Evolutionary conservation across 78 protist genomes (phyloP).

Genomic region (Isochrysis galbana): DNA sequence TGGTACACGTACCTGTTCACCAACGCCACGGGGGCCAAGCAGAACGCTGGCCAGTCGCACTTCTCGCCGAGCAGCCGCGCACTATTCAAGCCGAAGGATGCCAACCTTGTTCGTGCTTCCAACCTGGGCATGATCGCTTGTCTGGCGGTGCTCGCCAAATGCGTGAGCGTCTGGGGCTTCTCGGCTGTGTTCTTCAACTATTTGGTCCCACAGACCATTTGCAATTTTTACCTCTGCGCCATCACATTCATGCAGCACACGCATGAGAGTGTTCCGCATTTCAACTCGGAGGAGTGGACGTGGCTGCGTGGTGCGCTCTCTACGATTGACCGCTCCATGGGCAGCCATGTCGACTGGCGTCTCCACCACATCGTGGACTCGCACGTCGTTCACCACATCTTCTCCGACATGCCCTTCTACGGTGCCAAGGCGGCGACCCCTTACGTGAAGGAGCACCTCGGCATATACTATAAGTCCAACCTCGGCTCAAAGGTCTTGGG

Average conservation of each 20-base stretch:
- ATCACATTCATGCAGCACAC: constrained; percentile 85
- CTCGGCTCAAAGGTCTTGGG: not conserved
- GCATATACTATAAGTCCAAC: constrained; percentile 32
- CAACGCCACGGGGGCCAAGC: constrained; percentile 23
- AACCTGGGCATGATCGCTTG: not conserved
- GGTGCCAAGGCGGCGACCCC: constrained; percentile 69
- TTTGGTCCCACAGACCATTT: not conserved
- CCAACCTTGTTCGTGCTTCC: not conserved
- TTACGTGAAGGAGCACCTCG: constrained; percentile 53
- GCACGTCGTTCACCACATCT: constrained; percentile 81
- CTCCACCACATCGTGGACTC: constrained; percentile 73
- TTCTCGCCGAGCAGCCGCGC: not conserved
- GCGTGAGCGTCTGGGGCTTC: not conserved
- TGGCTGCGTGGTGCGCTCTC: constrained; percentile 60
- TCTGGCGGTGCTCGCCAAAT: not conserved
- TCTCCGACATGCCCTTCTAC: constrained; percentile 74
- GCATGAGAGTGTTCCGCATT: constrained; percentile 66
- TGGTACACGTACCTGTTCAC: constrained; percentile 57
- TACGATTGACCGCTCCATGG: constrained; percentile 67
- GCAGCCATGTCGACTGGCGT: constrained; percentile 34
- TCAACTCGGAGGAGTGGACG: constrained; percentile 63
- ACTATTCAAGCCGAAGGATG: not conserved
- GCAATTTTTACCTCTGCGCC: constrained; percentile 62
- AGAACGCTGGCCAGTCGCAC: constrained; percentile 21
- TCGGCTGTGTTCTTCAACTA: not conserved